Conservation (phyloP, 345 rosid species). For the Chamaenerion angustifolium region DNA sequence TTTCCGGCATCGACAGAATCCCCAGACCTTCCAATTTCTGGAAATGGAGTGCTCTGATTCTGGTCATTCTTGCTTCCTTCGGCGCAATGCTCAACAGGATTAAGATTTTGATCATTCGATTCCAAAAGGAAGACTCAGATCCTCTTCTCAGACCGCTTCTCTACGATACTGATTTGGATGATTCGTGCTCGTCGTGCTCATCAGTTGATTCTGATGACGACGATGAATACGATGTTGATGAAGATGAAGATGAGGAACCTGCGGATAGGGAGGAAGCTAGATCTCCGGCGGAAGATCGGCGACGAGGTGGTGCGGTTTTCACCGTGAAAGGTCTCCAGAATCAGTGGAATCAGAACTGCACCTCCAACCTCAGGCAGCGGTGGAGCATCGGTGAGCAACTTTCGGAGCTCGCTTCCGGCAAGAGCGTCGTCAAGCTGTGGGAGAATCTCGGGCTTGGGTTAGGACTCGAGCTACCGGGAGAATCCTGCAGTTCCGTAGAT, state of each 20-base stretch:
- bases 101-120: too few relatives aligned
- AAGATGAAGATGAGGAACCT: conserved; percentile 20
- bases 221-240: conserved; percentile 5
- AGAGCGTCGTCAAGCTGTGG: conserved; percentile 51
- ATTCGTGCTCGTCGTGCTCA: conserved; percentile 6
- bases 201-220: neutral
- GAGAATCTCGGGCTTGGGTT: conserved; percentile 31
- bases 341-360: conserved; percentile 8
- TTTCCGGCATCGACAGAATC: too few relatives aligned
- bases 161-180: conserved; percentile 14
- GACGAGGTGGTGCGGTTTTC: too few relatives aligned
- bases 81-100: too few relatives aligned
- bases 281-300: neutral
- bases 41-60: too few relatives aligned
- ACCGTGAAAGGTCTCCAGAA: neutral
- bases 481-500: neutral
- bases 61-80: too few relatives aligned
- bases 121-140: too few relatives aligned
- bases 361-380: conserved; percentile 23
- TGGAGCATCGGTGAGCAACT: conserved; percentile 21
- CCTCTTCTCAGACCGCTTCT: too few relatives aligned
- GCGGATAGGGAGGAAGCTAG: too few relatives aligned
- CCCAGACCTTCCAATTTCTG: too few relatives aligned
- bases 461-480: conserved; percentile 14
- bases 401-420: conserved; percentile 29